phyloP scores from a whole-genome alignment of 257 asterid genomes.

The Solanum sejunctum region DNA sequence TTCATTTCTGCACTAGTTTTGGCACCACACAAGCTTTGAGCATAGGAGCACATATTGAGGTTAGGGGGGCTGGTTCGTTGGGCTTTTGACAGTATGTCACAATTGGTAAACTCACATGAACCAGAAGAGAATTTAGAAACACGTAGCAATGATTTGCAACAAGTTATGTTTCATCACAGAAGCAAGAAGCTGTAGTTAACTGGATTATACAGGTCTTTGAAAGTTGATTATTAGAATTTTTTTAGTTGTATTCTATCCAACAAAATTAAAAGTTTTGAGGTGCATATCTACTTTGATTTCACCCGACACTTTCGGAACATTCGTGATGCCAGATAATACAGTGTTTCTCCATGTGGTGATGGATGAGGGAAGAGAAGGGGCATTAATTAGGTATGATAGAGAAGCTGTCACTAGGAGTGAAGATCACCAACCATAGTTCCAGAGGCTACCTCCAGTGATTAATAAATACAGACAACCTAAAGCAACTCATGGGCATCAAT shows the following conservation, averaged over 20 bases:
- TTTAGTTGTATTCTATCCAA: neutral
- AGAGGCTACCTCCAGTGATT: neutral
- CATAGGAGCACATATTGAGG: no score
- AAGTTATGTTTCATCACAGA: neutral
- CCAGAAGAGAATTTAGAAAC: neutral
- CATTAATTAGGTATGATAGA: neutral
- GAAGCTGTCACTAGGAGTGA: neutral
- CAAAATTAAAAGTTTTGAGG: neutral
- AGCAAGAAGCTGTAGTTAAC: neutral
- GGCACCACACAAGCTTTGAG: neutral
- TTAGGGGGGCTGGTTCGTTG: neutral
- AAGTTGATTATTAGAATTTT: neutral
- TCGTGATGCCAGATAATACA: neutral
- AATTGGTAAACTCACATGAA: neutral
- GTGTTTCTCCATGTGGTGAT: neutral
- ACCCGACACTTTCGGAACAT: neutral
- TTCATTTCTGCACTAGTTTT: neutral
- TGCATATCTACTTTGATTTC: neutral
- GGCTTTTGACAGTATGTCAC: neutral
- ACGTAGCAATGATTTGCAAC: neutral
- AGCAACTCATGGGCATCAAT: neutral
- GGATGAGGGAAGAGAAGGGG: neutral
- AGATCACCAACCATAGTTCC: neutral
- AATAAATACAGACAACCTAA: neutral
- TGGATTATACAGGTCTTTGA: neutral